A percentile compares a stretch with the other conserved stretches of the same genome.
phyloP scores from a whole-genome alignment of 331 rosid genomes.

The Pyracantha coccinea region DNA sequence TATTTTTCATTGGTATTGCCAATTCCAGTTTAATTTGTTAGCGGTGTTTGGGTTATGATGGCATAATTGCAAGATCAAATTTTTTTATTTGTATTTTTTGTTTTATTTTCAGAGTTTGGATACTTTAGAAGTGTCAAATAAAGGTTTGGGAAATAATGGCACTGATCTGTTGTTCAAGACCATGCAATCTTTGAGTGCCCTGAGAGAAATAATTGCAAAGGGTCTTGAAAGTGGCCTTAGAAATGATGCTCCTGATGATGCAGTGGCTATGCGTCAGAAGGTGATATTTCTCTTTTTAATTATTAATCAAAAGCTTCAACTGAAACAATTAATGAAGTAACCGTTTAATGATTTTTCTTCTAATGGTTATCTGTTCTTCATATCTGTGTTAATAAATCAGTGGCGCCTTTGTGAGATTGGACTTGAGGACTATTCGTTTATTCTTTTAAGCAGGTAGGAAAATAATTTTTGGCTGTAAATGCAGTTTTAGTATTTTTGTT shows the following conservation, averaged over 20 bases:
- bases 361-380: conserved; percentile 1
- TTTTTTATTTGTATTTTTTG: not conserved
- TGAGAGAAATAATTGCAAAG: conserved; percentile 62
- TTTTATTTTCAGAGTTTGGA: conserved; percentile 64
- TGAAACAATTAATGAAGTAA: conserved; percentile 12
- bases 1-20: not conserved
- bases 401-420: conserved; percentile 99
- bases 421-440: conserved; percentile 89
- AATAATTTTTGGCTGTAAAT: conserved; percentile 8
- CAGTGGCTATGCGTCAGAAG: conserved; percentile 96
- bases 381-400: conserved; percentile 34
- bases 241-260: conserved; percentile 95
- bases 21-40: not conserved
- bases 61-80: conserved; percentile 11
- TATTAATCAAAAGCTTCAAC: conserved; percentile 11
- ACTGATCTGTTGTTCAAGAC: conserved; percentile 54
- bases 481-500: not conserved
- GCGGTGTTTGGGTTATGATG: conserved; percentile 3
- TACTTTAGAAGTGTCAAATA: conserved; percentile 42
- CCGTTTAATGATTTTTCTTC: conserved; percentile 7
- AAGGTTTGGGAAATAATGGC: conserved; percentile 29
- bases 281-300: conserved; percentile 33
- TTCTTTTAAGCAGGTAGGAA: conserved; percentile 83
- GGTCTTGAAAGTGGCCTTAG: conserved; percentile 97
- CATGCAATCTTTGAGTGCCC: conserved; percentile 63